A percentile compares a stretch with the other conserved stretches of the same genome.
Evolutionary conservation across 2,329 filamentous ascomycete genomes (phyloP).

Genomic region (Apiospora pterosperma): DNA sequence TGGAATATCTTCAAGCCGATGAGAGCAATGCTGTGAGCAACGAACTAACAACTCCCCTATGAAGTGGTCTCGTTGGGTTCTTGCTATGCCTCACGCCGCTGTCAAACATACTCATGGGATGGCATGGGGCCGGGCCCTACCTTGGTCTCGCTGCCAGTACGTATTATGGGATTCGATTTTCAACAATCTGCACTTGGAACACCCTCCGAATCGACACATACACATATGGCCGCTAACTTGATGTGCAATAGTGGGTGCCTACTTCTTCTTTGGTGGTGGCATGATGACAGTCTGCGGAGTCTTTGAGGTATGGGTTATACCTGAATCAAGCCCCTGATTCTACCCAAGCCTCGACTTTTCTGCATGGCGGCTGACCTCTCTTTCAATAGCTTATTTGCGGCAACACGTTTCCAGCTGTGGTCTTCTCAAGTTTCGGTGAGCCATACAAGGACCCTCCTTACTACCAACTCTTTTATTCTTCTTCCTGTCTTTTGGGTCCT

Average conservation of each 20-base stretch:
- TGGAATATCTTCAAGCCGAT: too few species aligned
- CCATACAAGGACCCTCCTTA: background rate
- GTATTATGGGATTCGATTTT: background rate
- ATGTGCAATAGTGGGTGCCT: background rate
- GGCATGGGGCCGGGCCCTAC: background rate
- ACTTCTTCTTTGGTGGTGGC: background rate
- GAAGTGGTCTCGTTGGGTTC: background rate
- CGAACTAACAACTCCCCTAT: background rate
- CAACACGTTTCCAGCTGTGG: background rate
- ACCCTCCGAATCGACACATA: background rate
- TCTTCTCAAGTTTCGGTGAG: background rate
- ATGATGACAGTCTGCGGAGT: background rate
- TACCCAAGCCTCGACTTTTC: background rate
- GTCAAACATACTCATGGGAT: background rate
- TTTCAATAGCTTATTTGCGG: background rate
- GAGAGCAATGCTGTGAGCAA: background rate
- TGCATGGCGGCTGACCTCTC: background rate
- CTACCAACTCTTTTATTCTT: too few species aligned
- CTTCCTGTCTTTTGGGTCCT: too few species aligned
- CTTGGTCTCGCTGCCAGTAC: conserved; percentile 1
- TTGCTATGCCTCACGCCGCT: background rate
- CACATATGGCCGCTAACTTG: background rate
- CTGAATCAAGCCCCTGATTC: background rate
- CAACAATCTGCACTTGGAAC: background rate
- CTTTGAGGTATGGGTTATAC: background rate